phyloP scores from a whole-genome alignment of 257 asterid species.

The Catharanthus roseus region DNA sequence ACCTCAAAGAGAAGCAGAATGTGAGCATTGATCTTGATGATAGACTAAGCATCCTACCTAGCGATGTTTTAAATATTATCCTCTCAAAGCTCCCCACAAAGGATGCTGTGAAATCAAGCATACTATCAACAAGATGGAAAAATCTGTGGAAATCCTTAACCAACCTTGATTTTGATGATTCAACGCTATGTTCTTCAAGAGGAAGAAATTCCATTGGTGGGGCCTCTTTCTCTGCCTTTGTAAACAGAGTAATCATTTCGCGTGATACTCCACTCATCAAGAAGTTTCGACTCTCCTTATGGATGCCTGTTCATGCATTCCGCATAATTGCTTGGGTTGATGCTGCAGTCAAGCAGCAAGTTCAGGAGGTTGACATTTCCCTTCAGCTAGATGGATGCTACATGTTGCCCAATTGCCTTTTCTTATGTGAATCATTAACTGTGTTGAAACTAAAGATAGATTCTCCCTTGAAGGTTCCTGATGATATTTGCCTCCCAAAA shows the following conservation, averaged over 20 bases:
- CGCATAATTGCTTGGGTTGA: not conserved
- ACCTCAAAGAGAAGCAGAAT: not conserved
- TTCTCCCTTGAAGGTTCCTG: conserved; percentile 2
- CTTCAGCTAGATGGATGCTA: conserved; percentile 11
- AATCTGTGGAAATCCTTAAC: not conserved
- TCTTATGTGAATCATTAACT: not conserved
- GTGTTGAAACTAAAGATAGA: not conserved
- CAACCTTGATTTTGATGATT: conserved; percentile 1
- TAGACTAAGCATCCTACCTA: not conserved
- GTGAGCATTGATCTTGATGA: not conserved
- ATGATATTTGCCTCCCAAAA: conserved; percentile 1
- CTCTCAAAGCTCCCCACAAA: not conserved
- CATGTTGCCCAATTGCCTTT: conserved; percentile 1
- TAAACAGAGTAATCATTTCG: not conserved
- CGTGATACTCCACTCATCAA: not conserved
- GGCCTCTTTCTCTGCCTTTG: conserved; percentile 5
- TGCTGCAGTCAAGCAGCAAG: not conserved
- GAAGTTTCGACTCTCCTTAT: too few species aligned
- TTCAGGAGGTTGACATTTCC: conserved; percentile 3
- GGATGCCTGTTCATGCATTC: not conserved
- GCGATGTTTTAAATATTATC: conserved; percentile 1
- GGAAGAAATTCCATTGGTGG: not conserved
- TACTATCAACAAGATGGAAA: not conserved
- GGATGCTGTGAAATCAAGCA: conserved; percentile 3
- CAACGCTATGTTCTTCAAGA: not conserved